phyloP scores from a whole-genome alignment of 202 grass and related monocot genomes.

The Hordeum pubiflorum region DNA sequence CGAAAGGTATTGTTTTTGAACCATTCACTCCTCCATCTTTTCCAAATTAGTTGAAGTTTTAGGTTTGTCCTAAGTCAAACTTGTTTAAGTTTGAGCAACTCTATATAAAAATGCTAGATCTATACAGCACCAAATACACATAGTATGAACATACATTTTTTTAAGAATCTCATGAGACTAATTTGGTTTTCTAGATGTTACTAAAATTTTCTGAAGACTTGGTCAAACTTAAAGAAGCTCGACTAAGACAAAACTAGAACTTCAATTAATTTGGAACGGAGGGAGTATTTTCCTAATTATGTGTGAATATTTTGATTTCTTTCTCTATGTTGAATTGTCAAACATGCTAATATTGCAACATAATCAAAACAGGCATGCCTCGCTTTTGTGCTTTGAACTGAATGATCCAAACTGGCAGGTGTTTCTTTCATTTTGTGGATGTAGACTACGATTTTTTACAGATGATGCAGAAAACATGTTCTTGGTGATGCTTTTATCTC shows the following conservation, averaged over 20 bases:
- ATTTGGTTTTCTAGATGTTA: background rate
- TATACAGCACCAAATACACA: background rate
- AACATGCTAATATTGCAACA: background rate
- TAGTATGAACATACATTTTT: background rate
- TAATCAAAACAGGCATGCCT: background rate
- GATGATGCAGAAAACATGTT: background rate
- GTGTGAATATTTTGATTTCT: background rate
- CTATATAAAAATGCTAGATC: background rate
- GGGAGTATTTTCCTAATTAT: background rate
- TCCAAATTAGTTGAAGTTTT: background rate
- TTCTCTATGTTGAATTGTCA: background rate
- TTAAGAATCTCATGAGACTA: background rate
- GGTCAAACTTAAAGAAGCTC: no score
- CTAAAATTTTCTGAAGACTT: background rate
- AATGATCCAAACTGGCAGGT: background rate
- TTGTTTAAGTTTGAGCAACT: background rate
- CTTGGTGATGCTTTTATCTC: background rate
- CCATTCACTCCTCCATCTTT: background rate
- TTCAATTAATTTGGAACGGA: background rate
- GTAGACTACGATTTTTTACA: background rate
- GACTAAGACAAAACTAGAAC: background rate
- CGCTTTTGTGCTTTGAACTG: slow-evolving; percentile 6
- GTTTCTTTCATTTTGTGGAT: background rate
- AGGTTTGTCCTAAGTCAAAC: background rate
- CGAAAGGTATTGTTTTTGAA: slow-evolving; percentile 57